Evolutionary conservation across 164 flowering plant genomes (phyloP).

Genomic region (Tinospora cordifolia): DNA sequence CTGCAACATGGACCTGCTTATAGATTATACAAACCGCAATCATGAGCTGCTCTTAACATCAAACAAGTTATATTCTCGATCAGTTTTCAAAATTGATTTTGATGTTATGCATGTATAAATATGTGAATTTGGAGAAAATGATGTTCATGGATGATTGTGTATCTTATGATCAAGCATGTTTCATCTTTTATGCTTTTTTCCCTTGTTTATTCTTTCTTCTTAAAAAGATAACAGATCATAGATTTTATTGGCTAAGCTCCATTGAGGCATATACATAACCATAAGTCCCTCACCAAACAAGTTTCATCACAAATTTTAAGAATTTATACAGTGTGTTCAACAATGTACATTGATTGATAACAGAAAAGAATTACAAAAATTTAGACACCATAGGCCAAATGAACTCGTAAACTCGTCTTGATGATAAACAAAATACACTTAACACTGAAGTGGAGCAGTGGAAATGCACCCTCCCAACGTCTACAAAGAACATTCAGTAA

Average conservation of each 20-base stretch:
- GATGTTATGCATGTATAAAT: background rate
- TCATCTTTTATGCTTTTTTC: no score
- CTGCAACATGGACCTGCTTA: background rate
- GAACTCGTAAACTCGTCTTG: slow-evolving; percentile 1
- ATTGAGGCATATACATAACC: no score
- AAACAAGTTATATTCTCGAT: background rate
- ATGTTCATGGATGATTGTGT: no score
- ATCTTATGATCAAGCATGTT: background rate
- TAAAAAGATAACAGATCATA: no score
- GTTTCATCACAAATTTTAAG: background rate
- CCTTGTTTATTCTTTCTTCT: no score
- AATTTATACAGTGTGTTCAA: background rate
- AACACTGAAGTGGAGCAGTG: background rate
- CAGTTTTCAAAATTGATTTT: background rate
- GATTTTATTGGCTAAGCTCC: no score
- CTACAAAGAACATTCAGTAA: background rate
- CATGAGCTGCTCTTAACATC: background rate
- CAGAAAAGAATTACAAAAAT: background rate
- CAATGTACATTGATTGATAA: background rate
- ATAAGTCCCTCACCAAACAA: background rate
- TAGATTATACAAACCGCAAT: background rate
- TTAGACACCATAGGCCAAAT: background rate
- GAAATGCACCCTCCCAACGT: slow-evolving; percentile 5
- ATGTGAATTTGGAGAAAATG: background rate
- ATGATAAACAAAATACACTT: background rate